Evolutionary conservation across 805 yeast species (phyloP).

Genomic region (Candida mattraensis): DNA sequence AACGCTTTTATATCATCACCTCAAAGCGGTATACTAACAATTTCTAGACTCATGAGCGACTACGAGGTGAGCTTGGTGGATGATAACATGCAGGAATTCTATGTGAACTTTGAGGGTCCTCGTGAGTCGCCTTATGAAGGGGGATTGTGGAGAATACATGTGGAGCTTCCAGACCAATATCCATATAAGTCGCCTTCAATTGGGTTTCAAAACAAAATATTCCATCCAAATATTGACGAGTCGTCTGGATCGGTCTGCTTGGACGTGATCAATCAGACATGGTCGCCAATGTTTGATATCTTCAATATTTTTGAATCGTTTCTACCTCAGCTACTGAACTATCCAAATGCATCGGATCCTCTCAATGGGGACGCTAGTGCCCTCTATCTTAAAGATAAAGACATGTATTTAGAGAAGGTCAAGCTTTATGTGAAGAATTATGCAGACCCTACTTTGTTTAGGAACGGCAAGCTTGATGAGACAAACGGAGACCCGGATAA

Average conservation of each 20-base stretch:
- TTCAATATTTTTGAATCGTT: slow-evolving; percentile 89
- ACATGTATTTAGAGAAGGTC: slow-evolving; percentile 66
- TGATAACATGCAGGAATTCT: slow-evolving; percentile 84
- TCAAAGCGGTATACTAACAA: slow-evolving; percentile 7
- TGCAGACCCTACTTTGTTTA: slow-evolving; percentile 45
- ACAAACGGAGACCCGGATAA: slow-evolving; percentile 28
- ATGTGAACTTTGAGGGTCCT: slow-evolving; percentile 85
- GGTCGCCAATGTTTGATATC: slow-evolving; percentile 97
- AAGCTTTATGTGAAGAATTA: slow-evolving; percentile 70
- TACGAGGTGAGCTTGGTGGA: slow-evolving; percentile 82
- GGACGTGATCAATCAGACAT: slow-evolving; percentile 94
- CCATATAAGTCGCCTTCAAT: slow-evolving; percentile 96
- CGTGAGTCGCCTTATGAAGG: slow-evolving; percentile 82
- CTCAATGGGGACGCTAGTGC: slow-evolving; percentile 88
- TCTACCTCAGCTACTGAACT: slow-evolving; percentile 85
- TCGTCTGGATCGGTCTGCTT: slow-evolving; percentile 88
- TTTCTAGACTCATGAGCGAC: slow-evolving; percentile 76
- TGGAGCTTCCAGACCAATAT: slow-evolving; percentile 91
- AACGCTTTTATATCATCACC: background rate
- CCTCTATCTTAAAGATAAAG: slow-evolving; percentile 66
- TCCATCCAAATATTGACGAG: slow-evolving; percentile 95
- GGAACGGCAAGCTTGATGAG: slow-evolving; percentile 26
- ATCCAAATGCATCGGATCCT: slow-evolving; percentile 95
- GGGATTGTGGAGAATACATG: slow-evolving; percentile 88
- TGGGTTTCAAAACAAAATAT: slow-evolving; percentile 87